These are phyloP conservation scores for Auriscalpium orientale DNA, from an alignment of 768 basidiomycete species.

Conservation along the genomic window DNA sequence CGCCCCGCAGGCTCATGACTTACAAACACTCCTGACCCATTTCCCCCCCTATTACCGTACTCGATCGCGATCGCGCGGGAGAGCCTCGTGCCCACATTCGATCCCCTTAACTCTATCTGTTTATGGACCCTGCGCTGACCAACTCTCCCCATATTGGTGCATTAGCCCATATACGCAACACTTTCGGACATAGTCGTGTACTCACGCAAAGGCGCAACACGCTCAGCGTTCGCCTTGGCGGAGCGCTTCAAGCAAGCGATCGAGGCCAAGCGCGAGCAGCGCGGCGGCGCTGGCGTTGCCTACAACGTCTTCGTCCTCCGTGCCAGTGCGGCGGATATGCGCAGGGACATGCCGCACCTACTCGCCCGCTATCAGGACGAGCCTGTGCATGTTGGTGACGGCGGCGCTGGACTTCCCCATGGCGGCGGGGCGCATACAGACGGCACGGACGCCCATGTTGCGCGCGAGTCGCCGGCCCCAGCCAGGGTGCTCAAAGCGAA, in stretches of 20 bases:
- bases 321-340: conserved; percentile 41
- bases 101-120: conserved; percentile 1
- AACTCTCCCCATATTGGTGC: neutral
- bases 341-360: conserved; percentile 39
- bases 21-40: neutral
- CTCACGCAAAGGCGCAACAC: conserved; percentile 57
- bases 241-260: conserved; percentile 60
- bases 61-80: too few relatives aligned
- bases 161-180: conserved; percentile 74
- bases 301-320: conserved; percentile 79
- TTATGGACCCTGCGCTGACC: neutral
- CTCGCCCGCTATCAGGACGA: conserved; percentile 42
- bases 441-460: conserved; percentile 24
- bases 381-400: conserved; percentile 6
- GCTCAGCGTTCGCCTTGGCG: conserved; percentile 52
- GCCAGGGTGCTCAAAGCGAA: conserved; percentile 29
- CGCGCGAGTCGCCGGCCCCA: conserved; percentile 11
- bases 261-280: conserved; percentile 36
- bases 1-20: neutral
- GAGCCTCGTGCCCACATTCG: neutral
- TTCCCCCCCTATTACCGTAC: neutral
- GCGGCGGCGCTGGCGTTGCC: conserved; percentile 31
- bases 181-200: conserved; percentile 89
- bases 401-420: neutral
- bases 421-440: conserved; percentile 22